phyloP scores from a whole-genome alignment of 1,284 basidiomycete genomes.

The Ustilago lituana region DNA sequence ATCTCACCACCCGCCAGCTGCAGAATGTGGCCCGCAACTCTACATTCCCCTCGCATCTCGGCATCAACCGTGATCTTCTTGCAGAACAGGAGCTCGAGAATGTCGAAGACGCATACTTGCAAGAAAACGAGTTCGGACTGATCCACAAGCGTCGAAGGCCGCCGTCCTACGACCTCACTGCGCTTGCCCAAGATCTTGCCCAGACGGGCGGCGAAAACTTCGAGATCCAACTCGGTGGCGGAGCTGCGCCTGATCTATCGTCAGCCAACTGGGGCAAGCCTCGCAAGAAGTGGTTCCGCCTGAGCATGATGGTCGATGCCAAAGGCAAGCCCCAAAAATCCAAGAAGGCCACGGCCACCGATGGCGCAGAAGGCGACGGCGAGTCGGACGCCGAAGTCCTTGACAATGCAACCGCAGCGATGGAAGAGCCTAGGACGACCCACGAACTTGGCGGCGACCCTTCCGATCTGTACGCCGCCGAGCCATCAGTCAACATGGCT shows the following conservation, averaged over 20 bases:
- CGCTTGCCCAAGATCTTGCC: slow-evolving; percentile 35
- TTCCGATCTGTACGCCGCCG: slow-evolving; percentile 25
- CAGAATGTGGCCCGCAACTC: slow-evolving; percentile 50
- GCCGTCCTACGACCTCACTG: slow-evolving; percentile 14
- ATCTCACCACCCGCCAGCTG: slow-evolving; percentile 51
- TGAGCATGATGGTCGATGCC: slow-evolving; percentile 45
- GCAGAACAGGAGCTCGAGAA: slow-evolving; percentile 25
- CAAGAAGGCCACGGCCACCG: slow-evolving; percentile 6
- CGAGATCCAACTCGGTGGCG: slow-evolving; percentile 37
- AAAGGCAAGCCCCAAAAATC: slow-evolving; percentile 32
- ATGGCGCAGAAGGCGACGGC: slow-evolving; percentile 30
- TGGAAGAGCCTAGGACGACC: background rate
- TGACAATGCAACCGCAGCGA: background rate
- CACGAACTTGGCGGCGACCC: slow-evolving; percentile 10
- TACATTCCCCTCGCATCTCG: slow-evolving; percentile 51
- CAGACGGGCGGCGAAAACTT: slow-evolving; percentile 36
- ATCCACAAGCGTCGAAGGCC: slow-evolving; percentile 17
- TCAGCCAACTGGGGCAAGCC: slow-evolving; percentile 52
- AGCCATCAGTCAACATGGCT: slow-evolving; percentile 23
- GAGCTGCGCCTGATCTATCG: slow-evolving; percentile 36
- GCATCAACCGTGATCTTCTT: slow-evolving; percentile 45
- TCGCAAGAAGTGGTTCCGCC: slow-evolving; percentile 53
- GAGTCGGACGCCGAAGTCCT: slow-evolving; percentile 36
- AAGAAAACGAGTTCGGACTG: slow-evolving; percentile 20
- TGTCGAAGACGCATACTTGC: slow-evolving; percentile 5